Evolutionary conservation across 768 basidiomycete species (phyloP), one percentile per base, ranked within the genome.

Genomic region (Polyporus arcularius): DNA sequence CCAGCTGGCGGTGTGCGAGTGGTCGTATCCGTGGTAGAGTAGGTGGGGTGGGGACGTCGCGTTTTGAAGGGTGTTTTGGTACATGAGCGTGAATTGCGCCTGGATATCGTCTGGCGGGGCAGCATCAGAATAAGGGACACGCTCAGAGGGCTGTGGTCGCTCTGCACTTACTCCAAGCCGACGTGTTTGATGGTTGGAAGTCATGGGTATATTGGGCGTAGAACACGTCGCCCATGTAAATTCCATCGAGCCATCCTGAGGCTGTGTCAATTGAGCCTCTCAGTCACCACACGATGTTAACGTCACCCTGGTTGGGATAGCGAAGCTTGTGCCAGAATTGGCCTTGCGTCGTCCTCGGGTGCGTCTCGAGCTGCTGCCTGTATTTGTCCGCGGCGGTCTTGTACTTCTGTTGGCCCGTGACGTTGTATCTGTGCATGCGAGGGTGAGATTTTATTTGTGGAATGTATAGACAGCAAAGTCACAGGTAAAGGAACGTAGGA

Each of bases 1-100:
- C 81, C 81, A 83, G 16, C 72, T 65, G 4, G 77, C 70, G 14
- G 68, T 74, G 59, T 78, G 73, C 1, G 79, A 79, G 62, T 72
- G 77, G 61, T 82, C 81, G 62, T 82, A 83, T 7, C 81, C 81
- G 60, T 82, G 81, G 61, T 80, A 79, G 54, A 83, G 68, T 7
- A 83, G 74, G 14, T 76, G 76, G 3, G 51, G 74, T 1, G 73
- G 59, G 49, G 74, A 75, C 58, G 80, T 48, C 42, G 42, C 42
- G 79, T 5, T 35, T 11, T 35, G 35, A 35, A 75, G 47, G 1
- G 79, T 79, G 65, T 81, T 78, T 51, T 75, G 59, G 66, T 74
- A 80, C 75, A 80, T 79, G 21, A 82, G 71, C 12, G 66, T 65
- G 68, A 78, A 79, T 69, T 82, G 80, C 0, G 65, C 48, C 5